Evolutionary conservation across 2,329 filamentous ascomycete genomes (phyloP).

Genomic region (Cryoendolithus antarcticus): DNA sequence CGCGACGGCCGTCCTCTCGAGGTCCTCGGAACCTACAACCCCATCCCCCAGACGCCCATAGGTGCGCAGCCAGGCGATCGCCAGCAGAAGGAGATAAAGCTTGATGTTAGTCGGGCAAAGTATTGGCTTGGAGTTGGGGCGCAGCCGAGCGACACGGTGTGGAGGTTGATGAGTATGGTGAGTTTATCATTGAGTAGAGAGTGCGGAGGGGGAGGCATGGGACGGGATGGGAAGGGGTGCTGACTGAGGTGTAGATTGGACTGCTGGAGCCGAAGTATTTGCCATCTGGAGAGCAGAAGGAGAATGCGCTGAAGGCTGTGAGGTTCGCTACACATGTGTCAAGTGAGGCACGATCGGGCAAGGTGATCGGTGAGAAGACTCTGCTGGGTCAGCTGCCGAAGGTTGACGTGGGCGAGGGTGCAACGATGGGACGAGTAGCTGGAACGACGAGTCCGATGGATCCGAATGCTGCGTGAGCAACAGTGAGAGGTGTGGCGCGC

Average conservation of each 20-base stretch:
- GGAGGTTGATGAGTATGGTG: constrained; percentile 77
- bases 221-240: not conserved
- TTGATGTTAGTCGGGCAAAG: constrained; percentile 67
- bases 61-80: constrained; percentile 41
- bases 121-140: constrained; percentile 98
- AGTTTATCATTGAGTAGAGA: constrained; percentile 3
- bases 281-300: constrained; percentile 20
- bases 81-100: constrained; percentile 79
- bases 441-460: constrained; percentile 13
- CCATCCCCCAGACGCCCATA: constrained; percentile 44
- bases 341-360: constrained; percentile 4
- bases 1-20: constrained; percentile 82
- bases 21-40: constrained; percentile 63
- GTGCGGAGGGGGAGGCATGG: too few relatives aligned
- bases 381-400: constrained; percentile 2
- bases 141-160: constrained; percentile 81
- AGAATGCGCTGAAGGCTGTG: constrained; percentile 18
- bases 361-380: constrained; percentile 2
- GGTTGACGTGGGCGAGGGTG: constrained; percentile 4
- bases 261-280: constrained; percentile 29
- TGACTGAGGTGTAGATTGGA: constrained; percentile 25
- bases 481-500: too few relatives aligned
- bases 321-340: constrained; percentile 20
- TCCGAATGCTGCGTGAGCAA: constrained; percentile 49
- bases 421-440: constrained; percentile 6